Conservation (phyloP, 306 rosid genomes). For the Lupinus albus region DNA sequence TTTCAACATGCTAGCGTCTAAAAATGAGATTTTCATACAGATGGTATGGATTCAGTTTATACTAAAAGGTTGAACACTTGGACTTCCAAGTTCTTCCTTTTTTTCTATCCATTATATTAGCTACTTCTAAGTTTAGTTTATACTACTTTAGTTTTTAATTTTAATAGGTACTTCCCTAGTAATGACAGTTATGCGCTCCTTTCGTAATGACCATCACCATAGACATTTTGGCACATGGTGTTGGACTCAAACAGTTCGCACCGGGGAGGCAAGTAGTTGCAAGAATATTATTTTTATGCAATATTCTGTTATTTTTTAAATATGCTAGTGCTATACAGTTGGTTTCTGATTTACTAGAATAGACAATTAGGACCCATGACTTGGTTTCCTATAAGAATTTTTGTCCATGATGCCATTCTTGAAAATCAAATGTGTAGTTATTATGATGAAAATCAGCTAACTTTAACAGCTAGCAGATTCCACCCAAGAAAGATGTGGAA, state of each 20-base stretch:
- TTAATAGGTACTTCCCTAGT: conserved; percentile 84
- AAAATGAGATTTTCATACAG: conserved; percentile 20
- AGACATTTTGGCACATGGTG: conserved; percentile 82
- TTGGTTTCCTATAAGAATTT: conserved; percentile 10
- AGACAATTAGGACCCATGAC: background rate
- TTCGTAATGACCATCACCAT: conserved; percentile 91
- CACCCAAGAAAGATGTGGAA: conserved; percentile 18
- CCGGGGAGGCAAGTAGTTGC: conserved; percentile 78
- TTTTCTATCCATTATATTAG: conserved; percentile 21
- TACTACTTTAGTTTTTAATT: no score
- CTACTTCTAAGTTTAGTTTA: no score
- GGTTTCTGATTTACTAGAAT: conserved; percentile 3
- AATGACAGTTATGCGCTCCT: conserved; percentile 83
- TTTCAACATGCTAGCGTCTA: conserved; percentile 17
- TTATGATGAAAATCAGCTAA: no score
- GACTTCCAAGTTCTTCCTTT: conserved; percentile 17
- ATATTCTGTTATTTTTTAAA: background rate
- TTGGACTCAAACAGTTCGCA: conserved; percentile 75
- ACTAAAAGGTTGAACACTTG: background rate
- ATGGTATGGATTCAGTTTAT: conserved; percentile 29
- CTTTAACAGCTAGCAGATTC: background rate
- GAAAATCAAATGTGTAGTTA: conserved; percentile 13
- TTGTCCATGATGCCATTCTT: conserved; percentile 12
- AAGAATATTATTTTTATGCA: conserved; percentile 15
- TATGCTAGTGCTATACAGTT: background rate